Base-by-base conservation (phyloP, 768 basidiomycete genomes). In the Tubosaeta brunneosetosa region DNA sequence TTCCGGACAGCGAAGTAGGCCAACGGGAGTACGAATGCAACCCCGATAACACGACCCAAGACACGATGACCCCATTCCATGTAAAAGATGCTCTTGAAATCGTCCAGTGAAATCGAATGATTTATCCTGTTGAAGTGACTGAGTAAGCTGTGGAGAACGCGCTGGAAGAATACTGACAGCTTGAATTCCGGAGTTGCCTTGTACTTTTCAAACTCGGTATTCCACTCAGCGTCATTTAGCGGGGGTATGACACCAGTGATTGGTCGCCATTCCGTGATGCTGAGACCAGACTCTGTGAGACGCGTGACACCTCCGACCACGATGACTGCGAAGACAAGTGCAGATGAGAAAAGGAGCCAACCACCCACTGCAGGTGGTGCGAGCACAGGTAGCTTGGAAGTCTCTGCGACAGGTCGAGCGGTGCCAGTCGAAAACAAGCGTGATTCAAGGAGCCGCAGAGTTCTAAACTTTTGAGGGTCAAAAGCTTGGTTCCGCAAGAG, bases 21-120 rank as follows among this genome's bases (percentile, higher is more conserved):
- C 37, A 93, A 75, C 14, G 94, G 94, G 29, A 84, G 75, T 63
- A 97, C 81, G 71, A 98, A 97, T 38, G 82, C 81, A 47, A 89
- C 55, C 37, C 89, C 91, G 57, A 92, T 84, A 58, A 93, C 66
- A 52, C 97, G 91, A 9, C 97, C 97, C 47, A 97, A 83, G 49
- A 95, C 73, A 40, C 97, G 89, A 71, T 99, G 97, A 6, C 83
- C 82, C 92, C 94, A 99, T 78, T 99, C 97, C 95, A 94, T 94
- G 73, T 87, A 88, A 71, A 94, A 99, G 53, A 99, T 98, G 55
- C 80, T 80, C 70, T 99, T 98, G 77, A 99, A 99, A 63, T 97
- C 88, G 27, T 84, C 77, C 51, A 98, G 71, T 29, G 85, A 83
- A 51, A 97, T 94, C 10, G 85, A 83, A 54, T 91, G 86, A 68